These are phyloP conservation scores for Alternaria dauci DNA, from an alignment of 2,329 filamentous ascomycete species.

Conservation along the genomic window DNA sequence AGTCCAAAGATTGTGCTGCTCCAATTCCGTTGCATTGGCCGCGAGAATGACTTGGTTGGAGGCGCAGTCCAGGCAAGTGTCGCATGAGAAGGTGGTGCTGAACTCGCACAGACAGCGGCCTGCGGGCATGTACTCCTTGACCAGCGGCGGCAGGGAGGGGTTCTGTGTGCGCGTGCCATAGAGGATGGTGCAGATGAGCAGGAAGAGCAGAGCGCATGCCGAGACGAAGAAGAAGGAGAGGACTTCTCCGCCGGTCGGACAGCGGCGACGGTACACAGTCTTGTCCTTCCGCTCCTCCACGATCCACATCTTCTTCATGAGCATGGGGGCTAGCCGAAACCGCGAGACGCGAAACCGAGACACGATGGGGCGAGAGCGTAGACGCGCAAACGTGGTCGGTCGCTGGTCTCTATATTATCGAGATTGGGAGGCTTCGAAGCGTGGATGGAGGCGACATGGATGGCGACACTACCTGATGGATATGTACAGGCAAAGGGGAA, in stretches of 20 bases:
- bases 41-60: constrained; percentile 31
- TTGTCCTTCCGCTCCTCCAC: constrained; percentile 36
- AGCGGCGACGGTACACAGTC: constrained; percentile 42
- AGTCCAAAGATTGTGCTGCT: constrained; percentile 37
- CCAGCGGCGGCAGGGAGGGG: constrained; percentile 38
- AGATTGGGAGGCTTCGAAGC: constrained; percentile 1
- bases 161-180: constrained; percentile 46
- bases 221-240: constrained; percentile 41
- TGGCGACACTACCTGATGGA: constrained; percentile 4
- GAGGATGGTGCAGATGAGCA: constrained; percentile 44
- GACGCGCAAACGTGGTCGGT: constrained; percentile 24
- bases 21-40: constrained; percentile 23
- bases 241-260: constrained; percentile 32
- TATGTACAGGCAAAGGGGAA: constrained; percentile 7
- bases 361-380: constrained; percentile 20
- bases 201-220: constrained; percentile 39
- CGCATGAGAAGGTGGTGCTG: constrained; percentile 43
- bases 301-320: constrained; percentile 36
- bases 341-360: constrained; percentile 19
- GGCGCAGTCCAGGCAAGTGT: constrained; percentile 45
- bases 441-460: constrained; percentile 29
- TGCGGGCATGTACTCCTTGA: constrained; percentile 44
- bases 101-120: constrained; percentile 46
- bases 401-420: constrained; percentile 25
- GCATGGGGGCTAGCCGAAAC: constrained; percentile 20